These are phyloP conservation scores for Aaosphaeria pasadenensis DNA, from an alignment of 2,329 filamentous ascomycete genomes.

Conservation along the genomic window DNA sequence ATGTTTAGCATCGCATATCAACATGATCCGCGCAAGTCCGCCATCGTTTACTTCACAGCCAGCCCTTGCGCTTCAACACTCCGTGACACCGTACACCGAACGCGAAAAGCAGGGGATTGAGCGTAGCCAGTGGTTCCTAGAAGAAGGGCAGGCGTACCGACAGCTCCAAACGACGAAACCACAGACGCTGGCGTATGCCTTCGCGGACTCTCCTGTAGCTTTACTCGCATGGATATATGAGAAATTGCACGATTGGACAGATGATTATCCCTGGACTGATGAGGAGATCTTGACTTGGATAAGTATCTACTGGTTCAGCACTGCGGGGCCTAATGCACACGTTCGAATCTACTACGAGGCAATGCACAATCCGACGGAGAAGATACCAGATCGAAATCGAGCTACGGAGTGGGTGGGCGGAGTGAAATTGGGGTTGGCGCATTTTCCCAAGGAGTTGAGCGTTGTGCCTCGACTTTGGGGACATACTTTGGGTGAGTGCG, in stretches of 20 bases:
- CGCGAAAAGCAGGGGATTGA: constrained; percentile 52
- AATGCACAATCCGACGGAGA: constrained; percentile 37
- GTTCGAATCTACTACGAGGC: constrained; percentile 71
- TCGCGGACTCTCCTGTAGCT: constrained; percentile 68
- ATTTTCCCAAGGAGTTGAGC: constrained; percentile 58
- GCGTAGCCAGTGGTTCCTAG: constrained; percentile 56
- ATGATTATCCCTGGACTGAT: constrained; percentile 69
- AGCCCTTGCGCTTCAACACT: constrained; percentile 55
- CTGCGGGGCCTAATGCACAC: constrained; percentile 65
- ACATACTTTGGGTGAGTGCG: constrained; percentile 51
- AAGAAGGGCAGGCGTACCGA: constrained; percentile 59
- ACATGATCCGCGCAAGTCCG: constrained; percentile 50
- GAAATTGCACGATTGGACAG: constrained; percentile 75
- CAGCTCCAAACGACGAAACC: constrained; percentile 64
- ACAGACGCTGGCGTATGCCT: constrained; percentile 67
- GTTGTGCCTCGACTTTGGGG: constrained; percentile 56
- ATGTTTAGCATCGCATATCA: constrained; percentile 61
- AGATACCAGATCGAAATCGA: constrained; percentile 27
- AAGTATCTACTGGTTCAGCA: constrained; percentile 68
- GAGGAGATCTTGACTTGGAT: constrained; percentile 73
- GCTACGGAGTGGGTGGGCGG: constrained; percentile 43
- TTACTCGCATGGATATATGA: constrained; percentile 78
- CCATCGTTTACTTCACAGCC: constrained; percentile 49
- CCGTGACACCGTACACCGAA: constrained; percentile 52
- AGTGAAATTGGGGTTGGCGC: constrained; percentile 52